Conservation (phyloP, 129 eudicot genomes). For the Helianthus tuberosus region DNA sequence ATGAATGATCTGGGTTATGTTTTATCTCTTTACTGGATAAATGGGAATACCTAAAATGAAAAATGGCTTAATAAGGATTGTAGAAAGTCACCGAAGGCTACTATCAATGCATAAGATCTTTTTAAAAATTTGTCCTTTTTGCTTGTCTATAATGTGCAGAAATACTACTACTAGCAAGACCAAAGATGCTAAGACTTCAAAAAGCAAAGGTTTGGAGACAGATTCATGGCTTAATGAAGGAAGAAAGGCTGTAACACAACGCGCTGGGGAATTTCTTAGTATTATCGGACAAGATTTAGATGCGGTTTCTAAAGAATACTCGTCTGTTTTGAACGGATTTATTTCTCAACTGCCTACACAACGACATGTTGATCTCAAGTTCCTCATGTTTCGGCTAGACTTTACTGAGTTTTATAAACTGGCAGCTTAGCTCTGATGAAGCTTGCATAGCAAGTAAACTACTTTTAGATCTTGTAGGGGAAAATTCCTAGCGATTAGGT, state of each 20-base stretch:
- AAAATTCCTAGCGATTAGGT: not conserved
- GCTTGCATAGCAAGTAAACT: constrained; percentile 4
- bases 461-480: not conserved
- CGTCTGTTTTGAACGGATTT: constrained; percentile 62
- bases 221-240: constrained; percentile 88
- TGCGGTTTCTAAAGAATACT: constrained; percentile 61
- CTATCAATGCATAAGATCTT: not conserved
- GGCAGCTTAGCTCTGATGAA: constrained; percentile 29
- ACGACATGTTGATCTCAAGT: constrained; percentile 74
- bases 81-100: not conserved
- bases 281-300: constrained; percentile 66
- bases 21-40: not conserved
- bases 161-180: constrained; percentile 39
- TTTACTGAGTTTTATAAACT: constrained; percentile 69
- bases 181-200: constrained; percentile 33
- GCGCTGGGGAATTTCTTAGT: constrained; percentile 71
- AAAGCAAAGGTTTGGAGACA: constrained; percentile 49
- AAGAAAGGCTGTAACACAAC: constrained; percentile 75
- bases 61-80: not conserved
- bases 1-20: not conserved
- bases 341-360: constrained; percentile 72
- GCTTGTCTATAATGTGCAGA: constrained; percentile 41
- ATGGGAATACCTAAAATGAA: not conserved
- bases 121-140: not conserved
- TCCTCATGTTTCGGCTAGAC: constrained; percentile 79